phyloP scores from a whole-genome alignment of 1,284 basidiomycete genomes.

The Sutorius eximius region DNA sequence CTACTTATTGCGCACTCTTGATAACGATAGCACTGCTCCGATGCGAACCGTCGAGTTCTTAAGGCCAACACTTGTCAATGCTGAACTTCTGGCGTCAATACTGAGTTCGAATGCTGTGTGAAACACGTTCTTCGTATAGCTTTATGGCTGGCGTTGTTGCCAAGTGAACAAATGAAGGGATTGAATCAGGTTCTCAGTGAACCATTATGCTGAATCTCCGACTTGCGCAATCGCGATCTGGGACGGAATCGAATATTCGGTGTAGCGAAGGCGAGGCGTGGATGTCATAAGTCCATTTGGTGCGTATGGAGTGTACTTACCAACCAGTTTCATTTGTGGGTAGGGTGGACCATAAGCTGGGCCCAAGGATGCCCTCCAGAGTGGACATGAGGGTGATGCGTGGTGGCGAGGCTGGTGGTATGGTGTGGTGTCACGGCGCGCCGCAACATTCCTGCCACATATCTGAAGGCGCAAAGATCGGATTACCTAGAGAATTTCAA shows the following conservation, averaged over 20 bases:
- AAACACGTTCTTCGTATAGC: constrained; percentile 1
- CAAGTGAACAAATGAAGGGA: constrained; percentile 6
- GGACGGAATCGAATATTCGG: not conserved
- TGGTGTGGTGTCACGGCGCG: constrained; percentile 3
- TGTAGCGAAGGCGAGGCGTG: constrained; percentile 10
- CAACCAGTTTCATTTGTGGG: constrained; percentile 8
- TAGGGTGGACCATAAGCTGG: not conserved
- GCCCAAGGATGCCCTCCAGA: constrained; percentile 2
- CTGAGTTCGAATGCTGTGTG: constrained; percentile 4
- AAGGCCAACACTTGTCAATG: not conserved
- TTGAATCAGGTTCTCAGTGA: not conserved
- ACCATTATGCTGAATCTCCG: not conserved
- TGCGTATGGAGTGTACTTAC: not conserved
- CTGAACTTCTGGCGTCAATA: not conserved
- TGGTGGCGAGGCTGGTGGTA: not conserved
- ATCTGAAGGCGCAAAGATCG: constrained; percentile 12
- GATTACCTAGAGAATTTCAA: not conserved
- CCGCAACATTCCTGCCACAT: constrained; percentile 10
- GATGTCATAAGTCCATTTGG: constrained; percentile 4
- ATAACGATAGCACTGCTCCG: not conserved
- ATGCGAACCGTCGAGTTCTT: not conserved
- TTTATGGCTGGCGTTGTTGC: constrained; percentile 1
- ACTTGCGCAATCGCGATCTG: constrained; percentile 1
- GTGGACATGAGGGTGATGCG: constrained; percentile 15
- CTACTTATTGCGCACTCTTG: not conserved